Evolutionary conservation across 345 rosid genomes (phyloP), one percentile per base, ranked within the genome.

Genomic region (Gynandropsis gynandra): DNA sequence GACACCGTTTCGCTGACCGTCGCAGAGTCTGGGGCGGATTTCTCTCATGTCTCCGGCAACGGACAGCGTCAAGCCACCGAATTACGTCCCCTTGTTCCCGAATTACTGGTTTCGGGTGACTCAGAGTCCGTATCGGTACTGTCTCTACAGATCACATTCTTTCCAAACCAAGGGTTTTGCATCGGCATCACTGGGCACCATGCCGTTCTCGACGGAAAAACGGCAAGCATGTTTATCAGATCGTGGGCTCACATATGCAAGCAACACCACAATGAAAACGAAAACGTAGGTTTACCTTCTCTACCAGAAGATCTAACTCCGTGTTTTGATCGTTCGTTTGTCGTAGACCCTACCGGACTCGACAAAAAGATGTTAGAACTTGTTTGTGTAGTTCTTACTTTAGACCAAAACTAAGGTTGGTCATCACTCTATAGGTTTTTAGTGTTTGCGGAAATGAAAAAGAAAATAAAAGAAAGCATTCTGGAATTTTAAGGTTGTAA

Each of bases 191-290:
- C 29, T 1, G 47, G 39, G 38, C 73, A 60, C 52, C 77, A 73
- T 8, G 65, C 65, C 2, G 62, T 50, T 24, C 20, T 49, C 3
- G 77, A 73, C 17, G 77, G 74, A 0, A 55, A 55, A 47, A 16
- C 63, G n/a, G 12, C 52, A 4, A 57, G 37, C 46, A 55, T 11
- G 36, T 74, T 74, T n/a, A 14, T 62, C 33, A 69, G 51, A 50
- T 33, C 74, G 4, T 69, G 78, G 78, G 69, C 74, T 59, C 58
- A 59, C 8, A 4, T 66, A 8, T 69, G 66, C 64, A 62, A 59
- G 13, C 59, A 58, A 10, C 10, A 9, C 2, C 11, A n/a, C n/a
- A n/a, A 4, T 9, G 33, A 49, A 24, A 16, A 16, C 8, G 21
- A 52, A 7, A 42, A 42, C n/a, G 47, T 5, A 12, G 11, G 1